Percentiles rank a stretch among this genome's conserved stretches.
Evolutionary conservation across 1,284 basidiomycete species (phyloP).

Genomic region (Moesziomyces aphidis): DNA sequence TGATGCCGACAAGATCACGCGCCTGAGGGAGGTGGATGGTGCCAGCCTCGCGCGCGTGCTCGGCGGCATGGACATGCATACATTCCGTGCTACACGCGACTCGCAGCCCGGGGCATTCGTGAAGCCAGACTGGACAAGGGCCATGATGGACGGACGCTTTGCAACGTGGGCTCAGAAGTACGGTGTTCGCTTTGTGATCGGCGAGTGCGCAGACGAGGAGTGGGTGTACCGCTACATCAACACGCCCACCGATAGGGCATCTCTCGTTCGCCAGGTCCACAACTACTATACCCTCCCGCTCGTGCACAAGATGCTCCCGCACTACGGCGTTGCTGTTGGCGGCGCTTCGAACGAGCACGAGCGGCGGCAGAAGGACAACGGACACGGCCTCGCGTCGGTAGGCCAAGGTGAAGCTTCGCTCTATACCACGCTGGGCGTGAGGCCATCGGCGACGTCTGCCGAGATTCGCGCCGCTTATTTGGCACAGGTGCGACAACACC

Average conservation of each 20-base stretch:
- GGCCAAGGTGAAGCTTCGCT: constrained; percentile 6
- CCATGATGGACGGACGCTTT: constrained; percentile 42
- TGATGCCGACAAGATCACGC: constrained; percentile 25
- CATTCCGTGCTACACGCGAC: constrained; percentile 47
- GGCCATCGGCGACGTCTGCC: constrained; percentile 15
- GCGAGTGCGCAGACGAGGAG: constrained; percentile 44
- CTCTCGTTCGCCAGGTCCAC: constrained; percentile 32
- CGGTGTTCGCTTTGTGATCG: constrained; percentile 28
- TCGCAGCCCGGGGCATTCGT: constrained; percentile 27
- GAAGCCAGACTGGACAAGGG: constrained; percentile 26
- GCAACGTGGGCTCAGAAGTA: constrained; percentile 37
- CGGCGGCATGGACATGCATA: constrained; percentile 41
- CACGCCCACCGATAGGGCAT: constrained; percentile 18
- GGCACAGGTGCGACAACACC: constrained; percentile 30
- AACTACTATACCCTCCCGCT: constrained; percentile 47
- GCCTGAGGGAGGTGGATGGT: constrained; percentile 27
- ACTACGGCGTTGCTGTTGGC: constrained; percentile 15
- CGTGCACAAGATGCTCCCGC: constrained; percentile 34
- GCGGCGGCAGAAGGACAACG: neutral
- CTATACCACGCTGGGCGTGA: constrained; percentile 24
- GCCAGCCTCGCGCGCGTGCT: constrained; percentile 16
- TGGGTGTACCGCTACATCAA: constrained; percentile 49
- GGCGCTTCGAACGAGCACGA: neutral
- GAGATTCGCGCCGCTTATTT: constrained; percentile 47
- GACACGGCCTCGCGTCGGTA: neutral